phyloP scores from a whole-genome alignment of 257 asterid genomes.

The Solanum neorickii region DNA sequence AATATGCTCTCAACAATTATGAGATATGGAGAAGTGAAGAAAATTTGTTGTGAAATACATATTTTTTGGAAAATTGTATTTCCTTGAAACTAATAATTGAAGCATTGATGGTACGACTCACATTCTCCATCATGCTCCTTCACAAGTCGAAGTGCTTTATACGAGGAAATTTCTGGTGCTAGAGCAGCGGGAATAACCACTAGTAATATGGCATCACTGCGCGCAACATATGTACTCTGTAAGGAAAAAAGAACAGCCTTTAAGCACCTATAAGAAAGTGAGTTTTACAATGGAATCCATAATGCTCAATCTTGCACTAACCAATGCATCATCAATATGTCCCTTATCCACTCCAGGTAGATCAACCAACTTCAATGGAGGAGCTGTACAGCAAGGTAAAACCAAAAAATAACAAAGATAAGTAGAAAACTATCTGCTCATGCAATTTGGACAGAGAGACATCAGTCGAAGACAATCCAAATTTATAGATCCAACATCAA shows the following conservation, averaged over 20 bases:
- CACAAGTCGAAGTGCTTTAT: conserved; percentile 10
- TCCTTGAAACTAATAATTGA: neutral
- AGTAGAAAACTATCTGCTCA: neutral
- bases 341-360: conserved; percentile 22
- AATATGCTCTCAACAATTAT: neutral
- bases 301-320: neutral
- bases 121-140: conserved; percentile 17
- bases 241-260: neutral
- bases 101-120: neutral
- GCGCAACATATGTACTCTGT: conserved; percentile 14
- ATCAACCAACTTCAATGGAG: conserved; percentile 21
- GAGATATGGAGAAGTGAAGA: neutral
- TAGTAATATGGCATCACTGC: conserved; percentile 13
- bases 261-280: neutral
- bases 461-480: neutral
- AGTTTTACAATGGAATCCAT: neutral
- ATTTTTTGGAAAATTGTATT: neutral
- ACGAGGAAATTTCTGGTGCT: conserved; percentile 12
- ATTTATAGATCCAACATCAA: neutral
- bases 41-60: neutral
- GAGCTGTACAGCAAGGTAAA: conserved; percentile 8
- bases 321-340: conserved; percentile 17
- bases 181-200: conserved; percentile 12
- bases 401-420: neutral
- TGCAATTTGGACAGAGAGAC: neutral